These are phyloP conservation scores for Eragrostis curvula DNA, from an alignment of 176 grass and related monocot species.

Conservation along the genomic window DNA sequence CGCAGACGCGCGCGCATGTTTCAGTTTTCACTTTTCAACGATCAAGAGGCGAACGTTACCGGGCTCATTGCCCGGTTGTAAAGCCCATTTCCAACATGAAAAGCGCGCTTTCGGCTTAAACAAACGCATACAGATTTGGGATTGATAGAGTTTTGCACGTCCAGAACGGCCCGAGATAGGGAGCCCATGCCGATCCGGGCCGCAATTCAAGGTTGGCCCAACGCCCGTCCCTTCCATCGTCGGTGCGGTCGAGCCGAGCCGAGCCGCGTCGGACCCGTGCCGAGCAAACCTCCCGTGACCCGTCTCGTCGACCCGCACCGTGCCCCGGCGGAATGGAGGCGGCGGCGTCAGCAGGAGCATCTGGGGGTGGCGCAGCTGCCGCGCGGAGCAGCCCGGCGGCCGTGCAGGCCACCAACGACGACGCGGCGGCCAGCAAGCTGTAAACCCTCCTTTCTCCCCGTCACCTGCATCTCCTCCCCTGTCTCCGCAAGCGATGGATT, in stretches of 20 bases:
- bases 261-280: not conserved
- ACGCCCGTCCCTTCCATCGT: not conserved
- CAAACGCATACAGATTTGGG: no score
- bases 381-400: constrained; percentile 76
- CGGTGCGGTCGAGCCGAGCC: not conserved
- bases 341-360: not conserved
- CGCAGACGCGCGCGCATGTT: no score
- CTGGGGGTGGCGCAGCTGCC: constrained; percentile 31
- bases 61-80: no score
- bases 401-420: constrained; percentile 99
- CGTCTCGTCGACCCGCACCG: not conserved
- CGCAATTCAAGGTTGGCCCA: not conserved
- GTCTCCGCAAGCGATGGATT: not conserved
- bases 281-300: not conserved
- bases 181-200: not conserved
- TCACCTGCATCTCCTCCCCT: not conserved
- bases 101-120: no score
- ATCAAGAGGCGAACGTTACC: no score
- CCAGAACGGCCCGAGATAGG: no score
- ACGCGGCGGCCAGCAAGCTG: constrained; percentile 94
- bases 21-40: no score
- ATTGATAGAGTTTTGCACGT: no score
- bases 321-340: not conserved
- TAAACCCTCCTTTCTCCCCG: constrained; percentile 10
- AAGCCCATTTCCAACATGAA: no score